Evolutionary conservation across 2,329 filamentous ascomycete genomes (phyloP).

Genomic region (Aspergillus proliferans): DNA sequence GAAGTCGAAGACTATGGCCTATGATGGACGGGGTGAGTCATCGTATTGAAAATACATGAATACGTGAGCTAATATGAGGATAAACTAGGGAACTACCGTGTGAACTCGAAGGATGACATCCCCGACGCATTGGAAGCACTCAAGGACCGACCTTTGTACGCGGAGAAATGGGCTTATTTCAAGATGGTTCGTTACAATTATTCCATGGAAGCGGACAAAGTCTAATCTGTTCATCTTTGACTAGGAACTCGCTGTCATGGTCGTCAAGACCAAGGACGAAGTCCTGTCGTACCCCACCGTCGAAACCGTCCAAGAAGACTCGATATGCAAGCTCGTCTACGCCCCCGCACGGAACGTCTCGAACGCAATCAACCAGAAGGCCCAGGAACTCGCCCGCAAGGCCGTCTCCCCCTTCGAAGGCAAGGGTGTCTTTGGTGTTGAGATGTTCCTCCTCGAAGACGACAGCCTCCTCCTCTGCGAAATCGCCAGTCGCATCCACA

Average conservation of each 20-base stretch:
- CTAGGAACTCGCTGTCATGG: conserved; percentile 83
- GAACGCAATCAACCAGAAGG: conserved; percentile 54
- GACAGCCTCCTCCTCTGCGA: conserved; percentile 74
- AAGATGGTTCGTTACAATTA: conserved; percentile 44
- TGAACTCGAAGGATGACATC: conserved; percentile 55
- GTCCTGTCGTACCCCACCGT: conserved; percentile 77
- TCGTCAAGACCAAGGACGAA: conserved; percentile 75
- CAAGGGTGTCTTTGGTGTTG: conserved; percentile 90
- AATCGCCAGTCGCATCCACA: conserved; percentile 76
- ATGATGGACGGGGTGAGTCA: conserved; percentile 71
- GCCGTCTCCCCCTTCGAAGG: conserved; percentile 77
- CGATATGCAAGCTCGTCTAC: conserved; percentile 88
- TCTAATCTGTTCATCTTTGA: not conserved
- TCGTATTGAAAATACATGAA: not conserved
- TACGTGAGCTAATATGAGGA: conserved; percentile 1
- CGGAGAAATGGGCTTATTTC: conserved; percentile 84
- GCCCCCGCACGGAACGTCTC: conserved; percentile 71
- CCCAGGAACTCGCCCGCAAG: conserved; percentile 69
- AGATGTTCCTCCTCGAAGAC: conserved; percentile 82
- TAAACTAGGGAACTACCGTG: conserved; percentile 56
- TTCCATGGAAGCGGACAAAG: not conserved
- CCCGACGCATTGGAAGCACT: conserved; percentile 64
- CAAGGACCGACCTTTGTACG: conserved; percentile 67
- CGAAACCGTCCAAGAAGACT: conserved; percentile 92
- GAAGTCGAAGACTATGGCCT: conserved; percentile 83